Evolutionary conservation across 1,284 basidiomycete species (phyloP), one percentile per base, ranked within the genome.

Genomic region (Tetrapyrgos nigripes): DNA sequence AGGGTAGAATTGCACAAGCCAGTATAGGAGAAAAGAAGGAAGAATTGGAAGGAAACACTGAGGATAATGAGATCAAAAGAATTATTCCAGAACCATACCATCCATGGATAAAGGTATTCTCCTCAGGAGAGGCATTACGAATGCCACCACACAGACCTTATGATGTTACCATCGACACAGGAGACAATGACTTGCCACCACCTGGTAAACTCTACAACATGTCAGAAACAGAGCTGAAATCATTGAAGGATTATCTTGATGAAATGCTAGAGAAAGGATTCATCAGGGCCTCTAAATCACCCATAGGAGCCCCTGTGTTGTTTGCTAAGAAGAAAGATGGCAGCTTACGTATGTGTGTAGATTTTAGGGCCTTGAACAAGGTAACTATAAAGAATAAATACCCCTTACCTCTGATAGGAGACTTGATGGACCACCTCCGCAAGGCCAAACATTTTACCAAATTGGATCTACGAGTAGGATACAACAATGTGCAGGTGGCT

Each of bases 181-280:
- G 43, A 17, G 26, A 53, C 27, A 27, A 44, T 26, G 24, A 21
- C 4, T 21, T 53, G 23, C 51, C 51, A 44, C 37, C 37, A 4
- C 11, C 45, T 2, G 53, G 53, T 3, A 54, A 54, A 24, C 44
- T 54, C 3, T 54, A 54, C 33, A 54, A 47, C 31, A 45, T 54
- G 43, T 54, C 53, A 31, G 53, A 54, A 33, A 5, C 23, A 27
- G 44, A 54, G 28, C 24, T 54, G 11, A 54, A 54, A 31, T 3
- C 27, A 3, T 31, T 54, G 11, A 54, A 54, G n/a, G 43, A 54
- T 13, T 54, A 54, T 26, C 28, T 54, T 4, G 53, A 54, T 29
- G 53, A 54, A 8, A 54, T 54, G 53, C 44, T 54, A 11, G 44
- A 33, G 14, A 54, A 54, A 26, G 53, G 53, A 3, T 54, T 54